A percentile compares a stretch with the other conserved stretches of the same genome.
phyloP scores from a whole-genome alignment of 805 yeast genomes.

The Schwanniomyces pseudopolymorphus region DNA sequence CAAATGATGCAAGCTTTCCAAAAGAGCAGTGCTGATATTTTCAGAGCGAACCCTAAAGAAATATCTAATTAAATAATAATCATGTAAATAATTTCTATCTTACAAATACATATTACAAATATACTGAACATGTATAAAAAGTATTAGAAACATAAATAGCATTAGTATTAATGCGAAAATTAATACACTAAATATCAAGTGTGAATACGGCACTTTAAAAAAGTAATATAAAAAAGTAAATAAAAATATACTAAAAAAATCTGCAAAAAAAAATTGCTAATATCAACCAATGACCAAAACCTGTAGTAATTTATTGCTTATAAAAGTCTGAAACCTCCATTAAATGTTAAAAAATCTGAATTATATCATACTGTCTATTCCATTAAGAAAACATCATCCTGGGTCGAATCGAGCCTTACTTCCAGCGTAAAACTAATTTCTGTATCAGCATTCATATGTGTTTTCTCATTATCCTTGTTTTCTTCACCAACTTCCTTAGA shows the following conservation, averaged over 20 bases:
- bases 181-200: too few relatives aligned
- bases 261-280: neutral
- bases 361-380: conserved; percentile 18
- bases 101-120: neutral
- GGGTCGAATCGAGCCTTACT: conserved; percentile 1
- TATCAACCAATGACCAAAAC: neutral
- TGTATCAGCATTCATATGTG: neutral
- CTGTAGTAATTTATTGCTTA: neutral
- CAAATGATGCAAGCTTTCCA: conserved; percentile 27
- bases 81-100: conserved; percentile 1
- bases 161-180: neutral
- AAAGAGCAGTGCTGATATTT: conserved; percentile 37
- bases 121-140: neutral
- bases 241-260: neutral
- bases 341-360: neutral
- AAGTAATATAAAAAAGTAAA: neutral
- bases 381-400: conserved; percentile 41
- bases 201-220: neutral
- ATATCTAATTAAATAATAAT: conserved; percentile 3
- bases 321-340: neutral
- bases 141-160: neutral
- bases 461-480: neutral
- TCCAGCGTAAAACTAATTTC: neutral
- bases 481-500: conserved; percentile 5
- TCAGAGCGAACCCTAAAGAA: conserved; percentile 33